These are phyloP conservation scores for Saccharomyces hybrid DNA, from an alignment of 1,139 yeast species.

Conservation along the genomic window DNA sequence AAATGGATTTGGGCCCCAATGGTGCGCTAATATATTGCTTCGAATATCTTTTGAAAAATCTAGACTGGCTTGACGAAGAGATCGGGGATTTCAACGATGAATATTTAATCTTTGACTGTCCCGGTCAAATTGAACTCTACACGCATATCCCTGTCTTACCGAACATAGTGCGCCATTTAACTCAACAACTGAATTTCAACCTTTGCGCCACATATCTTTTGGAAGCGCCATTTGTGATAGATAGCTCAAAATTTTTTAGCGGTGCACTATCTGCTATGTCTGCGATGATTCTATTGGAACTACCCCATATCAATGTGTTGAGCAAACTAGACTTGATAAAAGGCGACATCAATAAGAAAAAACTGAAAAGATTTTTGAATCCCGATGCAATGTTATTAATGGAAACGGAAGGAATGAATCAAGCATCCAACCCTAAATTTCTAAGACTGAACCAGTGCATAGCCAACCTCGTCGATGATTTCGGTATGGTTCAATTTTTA, in stretches of 20 bases:
- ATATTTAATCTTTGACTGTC: conserved; percentile 90
- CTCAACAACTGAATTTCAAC: conserved; percentile 69
- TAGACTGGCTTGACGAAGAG: conserved; percentile 96
- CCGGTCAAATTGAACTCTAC: conserved; percentile 94
- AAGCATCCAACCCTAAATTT: conserved; percentile 64
- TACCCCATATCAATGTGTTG: conserved; percentile 87
- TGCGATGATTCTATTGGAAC: conserved; percentile 89
- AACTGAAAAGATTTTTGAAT: conserved; percentile 73
- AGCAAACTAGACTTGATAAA: conserved; percentile 82
- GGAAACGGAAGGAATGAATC: conserved; percentile 36
- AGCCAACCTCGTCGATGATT: conserved; percentile 88
- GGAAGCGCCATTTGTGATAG: conserved; percentile 92
- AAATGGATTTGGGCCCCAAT: conserved; percentile 87
- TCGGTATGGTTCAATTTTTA: conserved; percentile 95
- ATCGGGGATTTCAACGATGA: conserved; percentile 92
- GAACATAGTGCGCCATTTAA: conserved; percentile 74
- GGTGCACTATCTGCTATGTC: conserved; percentile 97
- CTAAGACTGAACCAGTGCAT: conserved; percentile 69
- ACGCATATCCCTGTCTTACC: conserved; percentile 94
- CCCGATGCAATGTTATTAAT: conserved; percentile 82
- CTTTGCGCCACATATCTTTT: conserved; percentile 87
- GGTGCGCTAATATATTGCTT: conserved; percentile 93
- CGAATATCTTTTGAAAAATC: conserved; percentile 74
- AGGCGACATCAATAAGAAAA: conserved; percentile 63
- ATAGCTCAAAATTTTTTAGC: conserved; percentile 82